Conservation (phyloP, 129 eudicot genomes). For the Logfia minima region DNA sequence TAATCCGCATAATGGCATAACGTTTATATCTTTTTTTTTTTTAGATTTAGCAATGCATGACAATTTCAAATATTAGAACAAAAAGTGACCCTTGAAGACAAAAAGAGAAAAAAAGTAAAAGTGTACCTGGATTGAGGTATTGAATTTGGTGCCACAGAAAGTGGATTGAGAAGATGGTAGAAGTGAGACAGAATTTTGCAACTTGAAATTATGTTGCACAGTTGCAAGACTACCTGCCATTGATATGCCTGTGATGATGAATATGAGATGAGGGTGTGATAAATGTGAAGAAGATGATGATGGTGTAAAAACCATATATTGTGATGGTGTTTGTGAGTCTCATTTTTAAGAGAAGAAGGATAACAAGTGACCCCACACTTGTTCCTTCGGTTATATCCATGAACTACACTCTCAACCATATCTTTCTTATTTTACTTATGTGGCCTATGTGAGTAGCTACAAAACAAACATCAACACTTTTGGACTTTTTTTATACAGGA, state of each 20-base stretch:
- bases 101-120: not conserved
- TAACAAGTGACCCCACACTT: conserved; percentile 37
- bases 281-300: conserved; percentile 24
- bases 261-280: conserved; percentile 4
- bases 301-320: conserved; percentile 6
- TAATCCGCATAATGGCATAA: not conserved
- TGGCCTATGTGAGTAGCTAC: conserved; percentile 10
- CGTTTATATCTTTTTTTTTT: conserved; percentile 2
- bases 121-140: conserved; percentile 74
- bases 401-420: conserved; percentile 41
- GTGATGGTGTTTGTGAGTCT: conserved; percentile 37
- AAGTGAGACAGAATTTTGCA: conserved; percentile 54
- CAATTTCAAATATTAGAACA: not conserved
- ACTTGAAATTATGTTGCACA: conserved; percentile 50
- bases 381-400: conserved; percentile 37
- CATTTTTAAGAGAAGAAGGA: conserved; percentile 32
- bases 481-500: not conserved
- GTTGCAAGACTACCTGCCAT: conserved; percentile 36
- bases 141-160: conserved; percentile 69
- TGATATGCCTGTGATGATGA: conserved; percentile 23
- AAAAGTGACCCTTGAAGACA: not conserved
- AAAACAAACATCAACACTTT: conserved; percentile 5
- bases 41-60: conserved; percentile 10
- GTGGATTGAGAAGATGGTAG: conserved; percentile 77
- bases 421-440: conserved; percentile 15